These are phyloP conservation scores for Ceratobasidium sp. DNA, from an alignment of 1,284 basidiomycete species.

Conservation along the genomic window DNA sequence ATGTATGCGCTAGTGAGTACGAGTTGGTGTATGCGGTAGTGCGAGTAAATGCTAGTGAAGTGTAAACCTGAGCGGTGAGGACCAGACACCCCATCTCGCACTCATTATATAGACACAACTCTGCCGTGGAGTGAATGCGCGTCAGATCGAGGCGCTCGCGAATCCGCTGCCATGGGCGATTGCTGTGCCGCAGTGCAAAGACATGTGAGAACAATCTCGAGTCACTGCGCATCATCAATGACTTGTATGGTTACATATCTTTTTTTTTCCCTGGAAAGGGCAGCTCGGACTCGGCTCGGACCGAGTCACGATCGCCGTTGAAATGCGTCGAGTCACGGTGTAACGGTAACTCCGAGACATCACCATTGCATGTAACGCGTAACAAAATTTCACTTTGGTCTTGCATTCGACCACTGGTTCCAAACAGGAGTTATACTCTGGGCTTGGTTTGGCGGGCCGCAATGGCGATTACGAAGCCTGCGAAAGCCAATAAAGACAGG, in stretches of 20 bases:
- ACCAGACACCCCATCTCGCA: not conserved
- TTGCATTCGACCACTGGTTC: not conserved
- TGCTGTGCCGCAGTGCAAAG: slow-evolving; percentile 15
- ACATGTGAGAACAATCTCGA: not conserved
- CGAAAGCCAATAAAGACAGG: slow-evolving; percentile 15
- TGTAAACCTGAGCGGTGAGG: slow-evolving; percentile 24
- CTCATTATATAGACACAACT: slow-evolving; percentile 1
- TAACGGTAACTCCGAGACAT: slow-evolving; percentile 26
- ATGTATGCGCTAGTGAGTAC: not conserved
- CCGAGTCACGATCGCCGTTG: not conserved
- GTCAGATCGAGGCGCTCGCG: not conserved
- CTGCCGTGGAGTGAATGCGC: slow-evolving; percentile 9
- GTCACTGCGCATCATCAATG: slow-evolving; percentile 23
- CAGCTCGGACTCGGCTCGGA: too few species aligned
- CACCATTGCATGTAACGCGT: slow-evolving; percentile 32
- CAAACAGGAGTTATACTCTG: slow-evolving; percentile 3
- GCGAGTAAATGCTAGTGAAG: not conserved
- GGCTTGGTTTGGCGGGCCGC: not conserved
- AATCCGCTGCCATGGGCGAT: not conserved
- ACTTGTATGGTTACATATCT: not conserved
- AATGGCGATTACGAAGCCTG: slow-evolving; percentile 32
- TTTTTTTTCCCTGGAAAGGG: slow-evolving; percentile 10
- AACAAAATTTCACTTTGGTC: slow-evolving; percentile 43
- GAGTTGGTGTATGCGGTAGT: not conserved
- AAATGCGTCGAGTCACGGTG: slow-evolving; percentile 10